Evolutionary conservation across 768 basidiomycete species (phyloP).

Genomic region (Mycena alexandri): DNA sequence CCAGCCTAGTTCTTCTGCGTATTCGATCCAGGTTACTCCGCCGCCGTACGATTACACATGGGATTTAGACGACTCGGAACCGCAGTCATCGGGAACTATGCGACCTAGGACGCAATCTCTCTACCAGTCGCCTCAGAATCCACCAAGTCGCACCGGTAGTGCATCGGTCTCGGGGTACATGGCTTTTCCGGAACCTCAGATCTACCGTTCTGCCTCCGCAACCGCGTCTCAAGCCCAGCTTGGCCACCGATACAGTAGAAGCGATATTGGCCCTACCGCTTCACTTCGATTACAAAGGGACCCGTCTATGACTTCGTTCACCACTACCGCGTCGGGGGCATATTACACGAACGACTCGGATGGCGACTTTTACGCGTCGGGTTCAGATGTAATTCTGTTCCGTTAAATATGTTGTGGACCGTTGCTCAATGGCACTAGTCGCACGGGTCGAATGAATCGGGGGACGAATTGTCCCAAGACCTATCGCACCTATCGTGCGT

Average conservation of each 20-base stretch:
- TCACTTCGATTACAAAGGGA: slow-evolving; percentile 43
- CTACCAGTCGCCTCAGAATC: slow-evolving; percentile 42
- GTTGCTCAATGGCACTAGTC: slow-evolving; percentile 37
- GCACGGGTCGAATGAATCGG: slow-evolving; percentile 39
- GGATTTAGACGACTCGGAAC: slow-evolving; percentile 26
- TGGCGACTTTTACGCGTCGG: slow-evolving; percentile 47
- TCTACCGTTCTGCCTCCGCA: slow-evolving; percentile 61
- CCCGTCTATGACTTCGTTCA: slow-evolving; percentile 52
- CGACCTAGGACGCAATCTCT: slow-evolving; percentile 52
- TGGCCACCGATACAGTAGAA: slow-evolving; percentile 55
- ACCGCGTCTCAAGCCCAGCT: slow-evolving; percentile 42
- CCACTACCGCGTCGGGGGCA: slow-evolving; percentile 47
- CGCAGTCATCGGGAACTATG: slow-evolving; percentile 37
- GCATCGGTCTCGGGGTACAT: slow-evolving; percentile 47
- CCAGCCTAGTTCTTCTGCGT: slow-evolving; percentile 28
- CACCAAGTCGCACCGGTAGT: slow-evolving; percentile 55
- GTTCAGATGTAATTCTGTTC: slow-evolving; percentile 48
- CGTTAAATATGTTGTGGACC: slow-evolving; percentile 5
- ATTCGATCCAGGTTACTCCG: slow-evolving; percentile 39
- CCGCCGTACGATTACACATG: slow-evolving; percentile 31
- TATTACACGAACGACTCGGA: slow-evolving; percentile 53
- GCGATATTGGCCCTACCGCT: slow-evolving; percentile 48
- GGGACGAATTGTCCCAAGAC: slow-evolving; percentile 48
- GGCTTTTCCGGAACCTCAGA: slow-evolving; percentile 66
- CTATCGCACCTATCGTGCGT: slow-evolving; percentile 57